Conservation (phyloP, 768 basidiomycete genomes). For the Podaxis sp. region DNA sequence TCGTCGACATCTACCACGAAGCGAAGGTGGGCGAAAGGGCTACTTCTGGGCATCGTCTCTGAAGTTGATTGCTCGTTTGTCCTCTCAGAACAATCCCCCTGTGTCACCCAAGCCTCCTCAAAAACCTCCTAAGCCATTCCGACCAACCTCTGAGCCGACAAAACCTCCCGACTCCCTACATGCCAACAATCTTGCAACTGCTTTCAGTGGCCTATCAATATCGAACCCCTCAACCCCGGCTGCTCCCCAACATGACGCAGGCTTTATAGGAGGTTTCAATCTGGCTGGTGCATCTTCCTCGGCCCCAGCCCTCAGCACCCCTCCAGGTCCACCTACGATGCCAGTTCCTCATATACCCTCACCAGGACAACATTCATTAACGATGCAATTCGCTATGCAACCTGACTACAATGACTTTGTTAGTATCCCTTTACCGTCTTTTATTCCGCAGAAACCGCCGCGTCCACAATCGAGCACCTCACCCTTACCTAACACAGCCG, state of each 20-base stretch:
- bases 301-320: conserved; percentile 16
- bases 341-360: conserved; percentile 31
- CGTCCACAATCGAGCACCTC: background rate
- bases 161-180: background rate
- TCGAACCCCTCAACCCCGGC: conserved; percentile 11
- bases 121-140: conserved; percentile 13
- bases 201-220: conserved; percentile 25
- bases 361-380: conserved; percentile 28
- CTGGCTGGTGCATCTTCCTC: conserved; percentile 16
- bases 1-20: conserved; percentile 7
- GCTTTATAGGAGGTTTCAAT: conserved; percentile 51
- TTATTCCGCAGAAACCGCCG: conserved; percentile 7
- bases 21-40: background rate
- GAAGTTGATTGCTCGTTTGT: background rate
- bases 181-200: conserved; percentile 15
- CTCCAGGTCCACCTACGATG: conserved; percentile 26
- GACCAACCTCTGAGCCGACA: background rate
- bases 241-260: conserved; percentile 5
- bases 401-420: conserved; percentile 17
- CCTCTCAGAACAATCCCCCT: conserved; percentile 9
- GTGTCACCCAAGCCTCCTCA: conserved; percentile 17
- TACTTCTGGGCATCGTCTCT: conserved; percentile 11
- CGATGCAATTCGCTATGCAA: conserved; percentile 36
- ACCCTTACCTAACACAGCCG: background rate
- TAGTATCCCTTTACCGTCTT: conserved; percentile 7